A percentile compares a stretch with the other conserved stretches of the same genome.
phyloP scores from a whole-genome alignment of 73 alveolate species.

The Effrenium voratum region DNA sequence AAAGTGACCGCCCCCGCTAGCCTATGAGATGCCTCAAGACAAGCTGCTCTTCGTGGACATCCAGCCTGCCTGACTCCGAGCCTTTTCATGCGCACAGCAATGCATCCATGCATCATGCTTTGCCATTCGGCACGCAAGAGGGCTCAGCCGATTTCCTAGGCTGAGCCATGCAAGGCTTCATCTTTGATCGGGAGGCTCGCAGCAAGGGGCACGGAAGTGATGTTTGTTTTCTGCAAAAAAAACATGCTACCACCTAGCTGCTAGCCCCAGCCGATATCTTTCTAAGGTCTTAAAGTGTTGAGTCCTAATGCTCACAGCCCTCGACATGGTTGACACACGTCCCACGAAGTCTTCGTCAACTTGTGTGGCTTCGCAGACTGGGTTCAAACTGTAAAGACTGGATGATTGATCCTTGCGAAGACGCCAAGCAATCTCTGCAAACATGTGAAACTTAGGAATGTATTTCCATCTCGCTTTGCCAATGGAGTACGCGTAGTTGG shows the following conservation, averaged over 20 bases:
- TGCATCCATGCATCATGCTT: too few species aligned
- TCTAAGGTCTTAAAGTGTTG: background rate
- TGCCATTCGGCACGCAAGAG: too few species aligned
- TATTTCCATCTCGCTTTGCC: background rate
- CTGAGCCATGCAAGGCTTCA: too few species aligned
- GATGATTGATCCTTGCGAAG: background rate
- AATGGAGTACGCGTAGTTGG: background rate
- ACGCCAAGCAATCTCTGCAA: background rate
- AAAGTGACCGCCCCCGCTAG: too few species aligned
- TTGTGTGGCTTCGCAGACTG: background rate
- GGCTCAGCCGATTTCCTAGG: too few species aligned
- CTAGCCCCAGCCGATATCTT: background rate
- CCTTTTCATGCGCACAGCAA: too few species aligned
- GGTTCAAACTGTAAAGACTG: background rate
- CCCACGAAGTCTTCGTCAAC: slow-evolving; percentile 39
- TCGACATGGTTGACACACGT: background rate
- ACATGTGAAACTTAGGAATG: slow-evolving; percentile 7
- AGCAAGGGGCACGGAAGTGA: too few species aligned
- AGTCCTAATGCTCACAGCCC: background rate
- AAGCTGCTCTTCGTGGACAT: too few species aligned
- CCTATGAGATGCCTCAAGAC: too few species aligned
- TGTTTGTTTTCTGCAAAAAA: too few species aligned
- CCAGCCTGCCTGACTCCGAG: too few species aligned
- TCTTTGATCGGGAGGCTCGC: too few species aligned
- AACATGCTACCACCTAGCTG: background rate